These are phyloP conservation scores for Candida ovalis DNA, from an alignment of 805 yeast genomes.

Conservation along the genomic window DNA sequence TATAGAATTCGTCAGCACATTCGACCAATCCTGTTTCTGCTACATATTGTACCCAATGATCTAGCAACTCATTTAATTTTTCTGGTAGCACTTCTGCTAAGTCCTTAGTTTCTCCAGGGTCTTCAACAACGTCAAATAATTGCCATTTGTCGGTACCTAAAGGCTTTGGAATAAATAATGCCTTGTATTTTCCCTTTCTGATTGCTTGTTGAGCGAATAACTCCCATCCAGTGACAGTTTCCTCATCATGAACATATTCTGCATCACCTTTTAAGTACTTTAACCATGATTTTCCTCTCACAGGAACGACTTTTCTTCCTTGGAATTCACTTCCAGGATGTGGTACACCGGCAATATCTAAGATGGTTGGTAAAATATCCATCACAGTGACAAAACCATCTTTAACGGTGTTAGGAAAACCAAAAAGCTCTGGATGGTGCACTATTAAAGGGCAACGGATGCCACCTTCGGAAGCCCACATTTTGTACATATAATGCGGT, in stretches of 20 bases:
- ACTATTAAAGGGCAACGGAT: constrained; percentile 53
- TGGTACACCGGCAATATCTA: constrained; percentile 44
- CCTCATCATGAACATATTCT: constrained; percentile 36
- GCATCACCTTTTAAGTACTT: constrained; percentile 31
- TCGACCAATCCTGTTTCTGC: constrained; percentile 49
- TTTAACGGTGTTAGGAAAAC: constrained; percentile 6
- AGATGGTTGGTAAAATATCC: constrained; percentile 56
- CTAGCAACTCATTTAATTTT: constrained; percentile 38
- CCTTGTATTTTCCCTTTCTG: constrained; percentile 47
- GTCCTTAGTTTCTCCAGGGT: constrained; percentile 49
- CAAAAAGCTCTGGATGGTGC: constrained; percentile 36
- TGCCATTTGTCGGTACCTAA: constrained; percentile 49
- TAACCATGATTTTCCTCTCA: constrained; percentile 46
- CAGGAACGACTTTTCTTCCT: constrained; percentile 40
- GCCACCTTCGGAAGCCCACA: constrained; percentile 61
- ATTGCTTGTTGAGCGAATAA: constrained; percentile 54
- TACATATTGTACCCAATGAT: constrained; percentile 49
- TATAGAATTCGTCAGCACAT: no score
- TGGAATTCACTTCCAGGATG: constrained; percentile 40
- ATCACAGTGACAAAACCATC: constrained; percentile 50
- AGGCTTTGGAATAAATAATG: constrained; percentile 46
- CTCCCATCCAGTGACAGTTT: constrained; percentile 54
- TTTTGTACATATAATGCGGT: constrained; percentile 49
- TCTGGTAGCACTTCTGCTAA: constrained; percentile 35
- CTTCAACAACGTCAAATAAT: constrained; percentile 35